Evolutionary conservation across 2,329 filamentous ascomycete species (phyloP), one percentile per base, ranked within the genome.

Genomic region (Fusarium musae): DNA sequence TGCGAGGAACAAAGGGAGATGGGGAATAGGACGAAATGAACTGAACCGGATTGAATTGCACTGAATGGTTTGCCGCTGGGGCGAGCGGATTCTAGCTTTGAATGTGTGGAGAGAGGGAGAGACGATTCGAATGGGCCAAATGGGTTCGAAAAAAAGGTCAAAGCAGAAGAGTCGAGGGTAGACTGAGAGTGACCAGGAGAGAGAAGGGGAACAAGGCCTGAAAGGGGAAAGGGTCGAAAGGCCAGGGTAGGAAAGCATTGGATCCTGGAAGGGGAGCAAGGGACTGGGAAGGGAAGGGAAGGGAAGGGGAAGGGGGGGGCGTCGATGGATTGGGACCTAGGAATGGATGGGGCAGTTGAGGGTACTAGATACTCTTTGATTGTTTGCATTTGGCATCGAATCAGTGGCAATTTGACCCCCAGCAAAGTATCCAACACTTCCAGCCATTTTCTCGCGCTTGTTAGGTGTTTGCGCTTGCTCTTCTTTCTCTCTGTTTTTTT

Each of bases 111-210:
- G 69, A 75, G 64, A 58, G 50, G 59, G 62, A 30, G 59, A 70
- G 60, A 64, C 70, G 69, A 69, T 73, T 62, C 47, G 59, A 59
- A 70, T 69, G 69, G 70, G 50, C 70, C 71, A 72, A 58, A 72
- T 65, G 59, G 71, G 71, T 65, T 74, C 67, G 59, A 59, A 70
- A 70, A 65, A 72, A 73, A 72, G 73, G 72, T 65, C 73, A 74
- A 75, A 73, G 69, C 73, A 75, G 63, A 73, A 56, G 72, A 70
- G 62, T 69, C 60, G 68, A 73, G 68, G 59, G 63, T 69, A 59
- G 62, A 58, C 54, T 28, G 40, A 36, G 21, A 58, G 37, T 28
- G 58, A 42, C 73, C 63, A 66, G 57, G 62, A 68, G 64, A 74
- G 70, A 53, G 71, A 74, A 73, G 71, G 71, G 67, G 71, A 73